Evolutionary conservation across 805 yeast genomes (phyloP), one percentile per base, ranked within the genome.

Genomic region (Wickerhamiella domercqiae): DNA sequence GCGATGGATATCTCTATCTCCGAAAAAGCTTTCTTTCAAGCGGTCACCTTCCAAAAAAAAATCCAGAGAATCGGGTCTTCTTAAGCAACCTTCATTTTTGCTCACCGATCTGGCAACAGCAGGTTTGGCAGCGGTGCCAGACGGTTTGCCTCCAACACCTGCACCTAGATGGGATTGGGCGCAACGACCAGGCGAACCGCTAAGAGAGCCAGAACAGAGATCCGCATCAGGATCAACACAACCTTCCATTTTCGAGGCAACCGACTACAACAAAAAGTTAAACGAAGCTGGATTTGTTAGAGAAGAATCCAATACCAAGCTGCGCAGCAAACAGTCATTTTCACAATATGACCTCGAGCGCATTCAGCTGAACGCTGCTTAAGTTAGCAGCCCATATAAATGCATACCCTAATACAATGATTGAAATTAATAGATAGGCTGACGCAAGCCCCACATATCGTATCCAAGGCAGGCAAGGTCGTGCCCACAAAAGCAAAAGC

Each of bases 221-320:
- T 24, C 47, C 2, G 49, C 40, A 2, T 48, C 52, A 0, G 51
- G 47, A 4, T 50, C 54, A 3, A 44, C 51, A 3, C 47, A 47
- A 14, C 36, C 44, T 5, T 46, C 50, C 7, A 14, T 47, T 1
- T 50, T 50, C 35, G 50, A 49, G 1, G 52, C 51, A 2, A 39
- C 54, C 1, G 52, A 50, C 36, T 50, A 48, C 36, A 50, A 50
- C 32, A 44, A 47, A 3, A 45, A 44, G 20, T 40, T 50, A 34
- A 48, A 48, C 34, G 46, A 47, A 7, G 50, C 51, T 1, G 54
- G 54, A 11, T 50, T 50, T 34, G 41, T 45, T 21, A 36, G 40
- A 4, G 52, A 50, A 29, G 53, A 50, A 40, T 47, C 51, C 4
- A 35, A 40, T 5, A 36, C 35, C n/a, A 14, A 32, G 29, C 21